phyloP scores from a whole-genome alignment of 805 yeast species.

The Kodamaea leandrae region DNA sequence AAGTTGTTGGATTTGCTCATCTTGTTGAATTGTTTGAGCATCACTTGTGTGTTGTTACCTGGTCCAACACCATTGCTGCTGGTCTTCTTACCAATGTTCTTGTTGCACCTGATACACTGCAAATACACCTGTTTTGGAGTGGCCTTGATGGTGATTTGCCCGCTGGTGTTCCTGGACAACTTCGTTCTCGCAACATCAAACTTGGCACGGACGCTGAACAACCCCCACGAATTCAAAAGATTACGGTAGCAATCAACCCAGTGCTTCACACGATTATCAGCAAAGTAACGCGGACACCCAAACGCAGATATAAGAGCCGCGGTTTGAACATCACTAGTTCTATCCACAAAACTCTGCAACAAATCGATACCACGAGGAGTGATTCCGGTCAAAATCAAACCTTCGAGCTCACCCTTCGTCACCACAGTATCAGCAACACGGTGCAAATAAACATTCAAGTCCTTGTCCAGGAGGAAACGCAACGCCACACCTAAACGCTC shows the following conservation, averaged over 20 bases:
- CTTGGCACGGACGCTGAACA: constrained; percentile 74
- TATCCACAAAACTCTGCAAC: constrained; percentile 80
- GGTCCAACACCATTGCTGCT: constrained; percentile 4
- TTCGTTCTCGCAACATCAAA: constrained; percentile 79
- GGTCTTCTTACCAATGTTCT: constrained; percentile 51
- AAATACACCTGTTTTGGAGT: constrained; percentile 73
- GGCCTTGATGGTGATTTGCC: constrained; percentile 45
- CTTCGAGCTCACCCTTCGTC: constrained; percentile 82
- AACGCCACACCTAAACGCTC: constrained; percentile 91
- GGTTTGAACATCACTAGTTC: constrained; percentile 88
- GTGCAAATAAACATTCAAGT: constrained; percentile 67
- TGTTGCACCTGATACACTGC: constrained; percentile 81
- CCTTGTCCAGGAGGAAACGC: constrained; percentile 77
- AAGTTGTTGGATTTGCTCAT: constrained; percentile 22
- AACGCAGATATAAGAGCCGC: constrained; percentile 78
- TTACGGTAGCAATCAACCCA: constrained; percentile 75
- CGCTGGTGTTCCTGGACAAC: constrained; percentile 53
- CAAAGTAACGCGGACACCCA: constrained; percentile 82
- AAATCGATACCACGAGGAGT: constrained; percentile 81
- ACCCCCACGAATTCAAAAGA: constrained; percentile 74
- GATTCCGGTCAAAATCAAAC: constrained; percentile 86
- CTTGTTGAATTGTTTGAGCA: constrained; percentile 38
- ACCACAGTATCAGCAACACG: constrained; percentile 71
- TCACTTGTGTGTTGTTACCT: constrained; percentile 14
- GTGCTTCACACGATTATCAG: constrained; percentile 65